These are phyloP conservation scores for Chrysanthemum lavandulifolium DNA, from an alignment of 129 eudicot genomes.

Conservation along the genomic window DNA sequence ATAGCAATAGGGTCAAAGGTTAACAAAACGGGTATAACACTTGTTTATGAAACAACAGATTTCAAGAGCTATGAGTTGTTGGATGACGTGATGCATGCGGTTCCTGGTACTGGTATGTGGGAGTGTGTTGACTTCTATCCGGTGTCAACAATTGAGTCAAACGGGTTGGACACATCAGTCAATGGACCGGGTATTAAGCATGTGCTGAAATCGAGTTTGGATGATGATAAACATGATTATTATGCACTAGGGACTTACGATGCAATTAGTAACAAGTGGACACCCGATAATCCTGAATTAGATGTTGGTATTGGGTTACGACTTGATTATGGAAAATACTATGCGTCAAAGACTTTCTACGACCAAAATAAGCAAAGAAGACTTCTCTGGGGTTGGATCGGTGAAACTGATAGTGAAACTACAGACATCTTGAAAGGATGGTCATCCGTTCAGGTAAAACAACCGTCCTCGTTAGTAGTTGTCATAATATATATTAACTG, in stretches of 20 bases:
- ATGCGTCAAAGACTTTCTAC: conserved; percentile 87
- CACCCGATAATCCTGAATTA: conserved; percentile 72
- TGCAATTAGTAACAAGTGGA: conserved; percentile 60
- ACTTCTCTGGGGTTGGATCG: conserved; percentile 83
- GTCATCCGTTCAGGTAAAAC: conserved; percentile 81
- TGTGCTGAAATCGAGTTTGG: conserved; percentile 79
- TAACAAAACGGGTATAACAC: conserved; percentile 58
- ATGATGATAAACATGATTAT: conserved; percentile 66
- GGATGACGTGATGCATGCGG: conserved; percentile 63
- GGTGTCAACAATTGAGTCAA: conserved; percentile 48
- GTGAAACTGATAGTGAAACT: conserved; percentile 70
- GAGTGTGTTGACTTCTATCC: conserved; percentile 96
- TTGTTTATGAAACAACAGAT: conserved; percentile 67
- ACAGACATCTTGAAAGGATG: conserved; percentile 74
- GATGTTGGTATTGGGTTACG: conserved; percentile 90
- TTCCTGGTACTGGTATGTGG: conserved; percentile 99
- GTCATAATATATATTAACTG: no score
- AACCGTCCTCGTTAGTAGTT: no score
- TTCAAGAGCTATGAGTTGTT: conserved; percentile 59
- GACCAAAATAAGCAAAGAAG: conserved; percentile 61
- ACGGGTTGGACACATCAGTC: conserved; percentile 81
- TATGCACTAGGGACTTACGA: conserved; percentile 86
- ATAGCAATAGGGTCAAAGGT: conserved; percentile 63
- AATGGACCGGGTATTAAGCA: conserved; percentile 76
- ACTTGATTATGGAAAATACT: conserved; percentile 76